Base-by-base conservation (phyloP, 305 asterid species). In the Coffea humblotiana region DNA sequence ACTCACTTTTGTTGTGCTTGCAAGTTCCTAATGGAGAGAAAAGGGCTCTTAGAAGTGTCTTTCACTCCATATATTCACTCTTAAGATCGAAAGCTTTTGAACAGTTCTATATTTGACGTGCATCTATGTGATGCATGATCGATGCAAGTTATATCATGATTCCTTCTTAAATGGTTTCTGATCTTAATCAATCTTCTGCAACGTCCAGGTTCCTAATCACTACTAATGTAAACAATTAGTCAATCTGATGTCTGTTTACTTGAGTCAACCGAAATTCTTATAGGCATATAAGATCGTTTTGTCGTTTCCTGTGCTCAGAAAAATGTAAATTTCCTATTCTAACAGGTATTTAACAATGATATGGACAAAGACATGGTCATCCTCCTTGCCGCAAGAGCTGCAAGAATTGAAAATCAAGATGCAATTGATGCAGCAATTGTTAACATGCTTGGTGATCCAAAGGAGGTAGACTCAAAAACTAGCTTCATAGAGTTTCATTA, bases 361-460 rank as follows among this genome's bases (percentile, higher is more conserved):
- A 81, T 84, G 81, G 87, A 82, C 83, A 84, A 64, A 74, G 82
- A 84, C 35, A 76, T 21, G 70, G 74, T 84, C 10, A 75, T 82
- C 72, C 72, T 84, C 49, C 83, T 81, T 32, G 85, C 87, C 19
- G 83, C 87, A 1, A 81, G 85, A 75, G 87, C 87, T 64, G 73
- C 87, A 40, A 81, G 87, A 65, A 65, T 81, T 76, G 87, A 84
- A 75, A 84, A 84, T 71, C 87, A 81, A 75, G 85, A 84, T 75
- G 87, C 84, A 45, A 84, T 84, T 40, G 87, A 84, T 75, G 77
- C 84, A 66, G 87, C 84, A 25, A 73, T 80, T 19, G 67, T 81
- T 51, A 81, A 78, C 83, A 84, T 84, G 85, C 87, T 81, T 61
- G 78, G 78, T 78, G 87, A 81, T 69, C 84, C 87, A 52, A 81